Conservation (phyloP, 2,329 filamentous ascomycete species). For the Aspergillus niger region DNA sequence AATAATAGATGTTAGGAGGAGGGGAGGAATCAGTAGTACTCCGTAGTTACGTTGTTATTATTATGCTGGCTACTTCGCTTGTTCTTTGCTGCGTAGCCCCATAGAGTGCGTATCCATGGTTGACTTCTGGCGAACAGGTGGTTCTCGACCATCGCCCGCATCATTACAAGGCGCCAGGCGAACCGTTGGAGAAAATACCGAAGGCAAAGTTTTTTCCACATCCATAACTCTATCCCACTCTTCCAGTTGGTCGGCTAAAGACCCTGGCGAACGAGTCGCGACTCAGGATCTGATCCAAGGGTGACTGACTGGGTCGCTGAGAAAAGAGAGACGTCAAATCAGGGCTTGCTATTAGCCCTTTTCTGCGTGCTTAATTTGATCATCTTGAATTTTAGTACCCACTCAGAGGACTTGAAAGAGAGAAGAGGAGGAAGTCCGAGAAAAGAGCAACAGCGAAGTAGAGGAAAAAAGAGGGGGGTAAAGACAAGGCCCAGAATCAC, state of each 20-base stretch:
- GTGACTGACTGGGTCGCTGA: slow-evolving; percentile 1
- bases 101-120: not conserved
- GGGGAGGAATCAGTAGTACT: not conserved
- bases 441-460: too few species aligned
- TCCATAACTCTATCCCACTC: not conserved
- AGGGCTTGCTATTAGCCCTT: not conserved
- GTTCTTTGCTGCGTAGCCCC: not conserved
- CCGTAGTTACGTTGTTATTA: not conserved
- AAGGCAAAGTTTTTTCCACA: not conserved
- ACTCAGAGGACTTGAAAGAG: not conserved
- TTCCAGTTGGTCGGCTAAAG: not conserved
- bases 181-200: slow-evolving; percentile 2
- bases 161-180: not conserved
- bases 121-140: not conserved
- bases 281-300: not conserved
- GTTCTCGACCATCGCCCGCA: not conserved
- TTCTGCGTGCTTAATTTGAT: not conserved
- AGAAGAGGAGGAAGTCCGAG: not conserved
- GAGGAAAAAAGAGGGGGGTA: not conserved
- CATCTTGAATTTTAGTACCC: not conserved
- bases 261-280: slow-evolving; percentile 1
- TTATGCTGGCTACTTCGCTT: not conserved
- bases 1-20: not conserved
- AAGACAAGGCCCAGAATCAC: not conserved
- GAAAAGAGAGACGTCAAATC: not conserved